Evolutionary conservation across 345 rosid species (phyloP).

Genomic region (Physaria fendleri): DNA sequence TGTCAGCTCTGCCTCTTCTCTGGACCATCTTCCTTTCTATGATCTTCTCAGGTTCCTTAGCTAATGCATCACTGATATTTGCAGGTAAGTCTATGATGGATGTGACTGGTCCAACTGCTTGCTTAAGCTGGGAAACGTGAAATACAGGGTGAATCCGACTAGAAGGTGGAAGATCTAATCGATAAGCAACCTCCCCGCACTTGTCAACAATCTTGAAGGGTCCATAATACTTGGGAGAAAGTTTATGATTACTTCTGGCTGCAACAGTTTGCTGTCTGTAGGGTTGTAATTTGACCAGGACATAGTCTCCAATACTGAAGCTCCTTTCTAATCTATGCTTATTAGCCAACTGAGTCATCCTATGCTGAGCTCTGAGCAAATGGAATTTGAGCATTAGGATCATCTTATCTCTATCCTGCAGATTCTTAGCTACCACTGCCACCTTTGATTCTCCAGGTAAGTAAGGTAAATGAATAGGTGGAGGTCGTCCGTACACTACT

Average conservation of each 20-base stretch:
- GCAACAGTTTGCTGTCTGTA: not conserved
- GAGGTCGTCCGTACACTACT: rapidly evolving
- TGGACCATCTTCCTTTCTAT: no score
- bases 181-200: no score
- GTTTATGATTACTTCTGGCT: rapidly evolving
- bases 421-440: not conserved
- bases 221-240: not conserved
- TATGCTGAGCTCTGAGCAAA: not conserved
- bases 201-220: no score
- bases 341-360: not conserved
- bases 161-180: no score
- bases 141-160: no score
- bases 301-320: not conserved
- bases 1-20: no score
- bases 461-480: not conserved
- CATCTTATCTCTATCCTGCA: not conserved
- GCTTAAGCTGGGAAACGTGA: no score
- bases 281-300: not conserved
- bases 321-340: not conserved
- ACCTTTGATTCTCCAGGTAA: not conserved
- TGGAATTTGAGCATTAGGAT: not conserved
- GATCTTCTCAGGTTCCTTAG: no score
- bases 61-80: no score
- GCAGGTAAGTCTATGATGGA: no score
- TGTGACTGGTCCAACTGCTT: no score